Evolutionary conservation across 495 filamentous ascomycete species (phyloP), one percentile per base, ranked within the genome.

Genomic region (Hypomontagnella monticulosa): DNA sequence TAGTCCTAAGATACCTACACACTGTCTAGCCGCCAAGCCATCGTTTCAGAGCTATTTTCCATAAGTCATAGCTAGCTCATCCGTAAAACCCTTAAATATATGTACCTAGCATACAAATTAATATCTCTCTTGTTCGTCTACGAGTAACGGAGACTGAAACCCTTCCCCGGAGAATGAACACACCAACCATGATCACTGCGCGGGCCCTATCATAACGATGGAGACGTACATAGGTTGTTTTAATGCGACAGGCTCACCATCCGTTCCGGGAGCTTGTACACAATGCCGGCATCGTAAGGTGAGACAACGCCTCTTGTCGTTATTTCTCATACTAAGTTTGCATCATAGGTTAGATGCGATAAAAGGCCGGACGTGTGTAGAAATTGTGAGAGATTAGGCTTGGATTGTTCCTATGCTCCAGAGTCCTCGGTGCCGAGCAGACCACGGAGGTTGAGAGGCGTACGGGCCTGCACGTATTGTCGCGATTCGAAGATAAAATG

Each of bases 401-500:
- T 57, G 10, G 38, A 23, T 20, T 66, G 63, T 16, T 61, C 63
- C 19, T 66, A 53, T 33, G 52, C 48, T 54, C 44, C 34, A 33
- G 34, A 12, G 20, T 36, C 44, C 19, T 27, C 34, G 40, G 3
- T 8, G 23, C 32, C 10, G 16, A 32, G 23, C 12, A 32, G 19
- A 4, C 57, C 33, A 11, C 33, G n/a, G 41, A 47, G 33, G 27
- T 30, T 38, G 27, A 27, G 42, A 18, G 47, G 44, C 30, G 55
- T 50, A 4, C 58, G 47, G 16, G 55, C 37, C 27, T 56, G 57
- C 44, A 14, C 37, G 30, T 27, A 27, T 4, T 66, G 63, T 14
- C 63, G 63, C 36, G 55, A 66, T 4, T 49, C 47, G 6, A 66
- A 66, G 46, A 49, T 55, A 37, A 59, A 55, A 20, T 66, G 63